phyloP scores from a whole-genome alignment of 2,329 filamentous ascomycete species.

The Nannizzia gypsea region DNA sequence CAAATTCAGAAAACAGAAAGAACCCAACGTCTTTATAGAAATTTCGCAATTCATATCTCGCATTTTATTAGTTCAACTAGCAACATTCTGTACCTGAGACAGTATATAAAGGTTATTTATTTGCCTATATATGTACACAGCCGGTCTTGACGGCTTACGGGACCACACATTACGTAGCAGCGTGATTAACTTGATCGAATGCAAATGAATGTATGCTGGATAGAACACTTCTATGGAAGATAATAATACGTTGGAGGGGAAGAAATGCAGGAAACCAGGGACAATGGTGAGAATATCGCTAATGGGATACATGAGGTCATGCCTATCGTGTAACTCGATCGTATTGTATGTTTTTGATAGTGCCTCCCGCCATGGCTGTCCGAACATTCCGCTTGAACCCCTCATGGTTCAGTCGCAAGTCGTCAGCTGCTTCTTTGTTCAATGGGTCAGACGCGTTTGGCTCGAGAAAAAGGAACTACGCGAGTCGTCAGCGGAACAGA shows the following conservation, averaged over 20 bases:
- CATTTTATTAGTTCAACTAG: background rate
- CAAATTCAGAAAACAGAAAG: background rate
- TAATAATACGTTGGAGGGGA: background rate
- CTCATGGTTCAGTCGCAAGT: conserved; percentile 73
- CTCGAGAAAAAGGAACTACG: conserved; percentile 88
- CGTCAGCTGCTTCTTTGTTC: conserved; percentile 95
- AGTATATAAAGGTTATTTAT: too few relatives aligned
- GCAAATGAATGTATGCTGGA: background rate
- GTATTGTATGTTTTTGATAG: conserved; percentile 59
- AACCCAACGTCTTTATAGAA: background rate
- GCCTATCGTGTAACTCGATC: conserved; percentile 62
- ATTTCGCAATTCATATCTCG: background rate
- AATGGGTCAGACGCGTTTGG: conserved; percentile 95
- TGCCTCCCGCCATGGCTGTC: conserved; percentile 67
- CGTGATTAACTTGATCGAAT: background rate
- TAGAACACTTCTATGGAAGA: background rate
- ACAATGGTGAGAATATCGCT: background rate
- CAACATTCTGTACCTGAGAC: background rate
- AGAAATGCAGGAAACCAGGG: background rate
- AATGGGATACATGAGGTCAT: background rate
- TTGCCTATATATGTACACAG: too few relatives aligned
- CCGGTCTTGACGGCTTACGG: background rate
- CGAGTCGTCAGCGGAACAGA: background rate
- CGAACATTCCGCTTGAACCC: conserved; percentile 86
- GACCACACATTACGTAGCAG: background rate